phyloP scores from a whole-genome alignment of 2,329 filamentous ascomycete genomes.

The Drechmeria coniospora region DNA sequence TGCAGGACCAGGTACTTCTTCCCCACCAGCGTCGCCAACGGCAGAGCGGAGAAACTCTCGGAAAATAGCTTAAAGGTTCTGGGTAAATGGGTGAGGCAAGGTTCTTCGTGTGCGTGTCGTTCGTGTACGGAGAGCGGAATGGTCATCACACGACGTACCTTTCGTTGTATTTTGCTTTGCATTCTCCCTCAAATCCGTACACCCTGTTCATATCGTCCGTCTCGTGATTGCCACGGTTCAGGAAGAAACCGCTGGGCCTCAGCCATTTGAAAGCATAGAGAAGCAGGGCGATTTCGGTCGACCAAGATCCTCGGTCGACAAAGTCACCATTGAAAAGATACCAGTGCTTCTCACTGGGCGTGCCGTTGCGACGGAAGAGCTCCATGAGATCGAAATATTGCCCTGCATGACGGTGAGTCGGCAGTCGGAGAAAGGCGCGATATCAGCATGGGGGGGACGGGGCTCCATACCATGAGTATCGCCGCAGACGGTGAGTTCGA shows the following conservation, averaged over 20 bases:
- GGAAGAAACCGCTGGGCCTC: slow-evolving; percentile 72
- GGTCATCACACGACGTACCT: slow-evolving; percentile 21
- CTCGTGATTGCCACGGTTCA: slow-evolving; percentile 97
- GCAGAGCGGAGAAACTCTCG: slow-evolving; percentile 89
- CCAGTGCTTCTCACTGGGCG: slow-evolving; percentile 69
- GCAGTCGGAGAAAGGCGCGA: not conserved
- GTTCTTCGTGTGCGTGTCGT: not conserved
- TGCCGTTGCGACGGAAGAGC: slow-evolving; percentile 83
- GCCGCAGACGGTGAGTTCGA: slow-evolving; percentile 82
- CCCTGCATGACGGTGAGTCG: slow-evolving; percentile 32
- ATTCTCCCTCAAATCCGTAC: slow-evolving; percentile 97
- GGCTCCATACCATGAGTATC: slow-evolving; percentile 92
- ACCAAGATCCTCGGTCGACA: slow-evolving; percentile 95
- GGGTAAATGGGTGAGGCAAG: slow-evolving; percentile 3
- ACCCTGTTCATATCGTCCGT: slow-evolving; percentile 99
- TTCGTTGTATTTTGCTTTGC: slow-evolving; percentile 95
- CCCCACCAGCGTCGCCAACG: slow-evolving; percentile 82
- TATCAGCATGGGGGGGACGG: slow-evolving; percentile 10
- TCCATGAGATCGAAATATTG: slow-evolving; percentile 98
- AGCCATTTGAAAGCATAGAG: slow-evolving; percentile 97
- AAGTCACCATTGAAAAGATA: slow-evolving; percentile 99
- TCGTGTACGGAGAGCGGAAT: not conserved
- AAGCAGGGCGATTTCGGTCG: slow-evolving; percentile 84
- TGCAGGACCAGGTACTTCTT: slow-evolving; percentile 85
- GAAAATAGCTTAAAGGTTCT: slow-evolving; percentile 94